Percentiles rank a stretch among this genome's conserved stretches.
Conservation (phyloP, 129 eudicot species). For the Solidago caesia region DNA sequence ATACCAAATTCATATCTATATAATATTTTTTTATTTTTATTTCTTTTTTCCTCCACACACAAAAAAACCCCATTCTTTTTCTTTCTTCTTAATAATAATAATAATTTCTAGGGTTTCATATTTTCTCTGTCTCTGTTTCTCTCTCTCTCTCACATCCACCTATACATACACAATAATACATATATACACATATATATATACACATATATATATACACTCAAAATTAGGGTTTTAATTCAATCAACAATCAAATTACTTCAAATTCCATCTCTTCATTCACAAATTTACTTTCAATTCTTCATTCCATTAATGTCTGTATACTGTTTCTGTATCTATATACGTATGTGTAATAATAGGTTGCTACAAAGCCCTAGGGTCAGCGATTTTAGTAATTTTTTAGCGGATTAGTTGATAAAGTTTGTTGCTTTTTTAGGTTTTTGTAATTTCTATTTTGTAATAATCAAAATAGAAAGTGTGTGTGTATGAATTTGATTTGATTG, state of each 20-base stretch:
- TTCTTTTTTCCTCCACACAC: constrained; percentile 36
- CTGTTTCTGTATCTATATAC: background rate
- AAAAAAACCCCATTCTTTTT: constrained; percentile 19
- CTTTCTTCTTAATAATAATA: background rate
- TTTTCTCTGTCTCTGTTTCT: too few species aligned
- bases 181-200: too few species aligned
- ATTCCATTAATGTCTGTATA: constrained; percentile 45
- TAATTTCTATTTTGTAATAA: too few species aligned
- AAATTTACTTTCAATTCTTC: background rate
- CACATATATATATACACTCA: background rate
- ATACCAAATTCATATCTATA: constrained; percentile 56
- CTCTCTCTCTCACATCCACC: background rate
- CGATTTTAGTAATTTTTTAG: constrained; percentile 22
- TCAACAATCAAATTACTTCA: too few species aligned
- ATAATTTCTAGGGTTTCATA: constrained; percentile 33
- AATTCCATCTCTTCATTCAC: too few species aligned
- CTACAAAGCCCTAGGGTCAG: constrained; percentile 29
- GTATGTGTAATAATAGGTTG: background rate
- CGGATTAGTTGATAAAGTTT: constrained; percentile 20
- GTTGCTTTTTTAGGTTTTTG: background rate
- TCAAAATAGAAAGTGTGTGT: background rate
- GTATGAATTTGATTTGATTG: constrained; percentile 31
- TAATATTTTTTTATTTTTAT: background rate
- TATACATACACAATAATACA: constrained; percentile 1
- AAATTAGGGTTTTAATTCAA: background rate